Conservation (phyloP, 2,329 filamentous ascomycete genomes). For the Paecilomyces niveus region DNA sequence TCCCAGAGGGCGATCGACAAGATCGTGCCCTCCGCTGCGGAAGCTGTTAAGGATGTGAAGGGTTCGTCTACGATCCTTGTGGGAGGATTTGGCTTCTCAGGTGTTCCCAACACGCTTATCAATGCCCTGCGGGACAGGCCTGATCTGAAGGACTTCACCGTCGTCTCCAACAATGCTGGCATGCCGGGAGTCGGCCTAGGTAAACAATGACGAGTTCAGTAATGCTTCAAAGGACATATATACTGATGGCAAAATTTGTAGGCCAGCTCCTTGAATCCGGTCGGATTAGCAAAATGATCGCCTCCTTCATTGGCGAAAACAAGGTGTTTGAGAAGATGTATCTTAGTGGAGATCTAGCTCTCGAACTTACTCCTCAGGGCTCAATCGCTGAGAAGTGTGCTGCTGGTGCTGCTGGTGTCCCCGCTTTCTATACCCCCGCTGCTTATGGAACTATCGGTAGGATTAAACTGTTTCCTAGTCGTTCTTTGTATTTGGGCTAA, state of each 20-base stretch:
- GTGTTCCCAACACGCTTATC: constrained; percentile 45
- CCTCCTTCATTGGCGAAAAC: constrained; percentile 72
- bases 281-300: constrained; percentile 67
- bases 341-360: constrained; percentile 70
- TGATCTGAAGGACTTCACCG: constrained; percentile 56
- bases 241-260: constrained; percentile 1
- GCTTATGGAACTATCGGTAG: constrained; percentile 64
- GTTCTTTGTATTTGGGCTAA: background rate
- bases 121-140: constrained; percentile 57
- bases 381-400: constrained; percentile 82
- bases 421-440: constrained; percentile 78
- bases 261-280: constrained; percentile 64
- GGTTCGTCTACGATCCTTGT: constrained; percentile 65
- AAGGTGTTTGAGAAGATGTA: constrained; percentile 88
- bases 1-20: constrained; percentile 65
- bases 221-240: background rate
- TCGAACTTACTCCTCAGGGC: constrained; percentile 84
- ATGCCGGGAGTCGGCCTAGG: constrained; percentile 64
- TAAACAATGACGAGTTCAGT: constrained; percentile 21
- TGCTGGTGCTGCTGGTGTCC: constrained; percentile 77
- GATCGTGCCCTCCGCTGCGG: constrained; percentile 61
- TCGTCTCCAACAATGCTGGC: constrained; percentile 77
- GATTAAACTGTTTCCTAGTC: background rate
- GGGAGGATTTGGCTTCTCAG: constrained; percentile 73
- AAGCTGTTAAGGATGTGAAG: constrained; percentile 65